Evolutionary conservation across 2,329 filamentous ascomycete genomes (phyloP).

Genomic region (Aspergillus amoenus): DNA sequence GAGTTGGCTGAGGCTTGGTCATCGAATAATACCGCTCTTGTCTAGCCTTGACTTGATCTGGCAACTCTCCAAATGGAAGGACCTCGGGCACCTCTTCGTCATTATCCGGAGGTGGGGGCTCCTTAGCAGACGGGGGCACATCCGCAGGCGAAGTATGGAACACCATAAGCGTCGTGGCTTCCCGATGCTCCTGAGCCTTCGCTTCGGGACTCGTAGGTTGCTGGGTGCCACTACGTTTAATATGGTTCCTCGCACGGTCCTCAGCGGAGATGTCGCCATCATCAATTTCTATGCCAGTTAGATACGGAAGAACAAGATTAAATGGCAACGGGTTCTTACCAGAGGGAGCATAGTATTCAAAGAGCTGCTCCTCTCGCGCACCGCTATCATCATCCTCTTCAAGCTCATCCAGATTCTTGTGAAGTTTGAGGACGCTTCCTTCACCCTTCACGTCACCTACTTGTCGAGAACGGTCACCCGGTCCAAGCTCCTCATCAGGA

Average conservation of each 20-base stretch:
- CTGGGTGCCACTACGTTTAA: conserved; percentile 44
- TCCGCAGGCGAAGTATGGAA: conserved; percentile 48
- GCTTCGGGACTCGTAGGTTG: conserved; percentile 43
- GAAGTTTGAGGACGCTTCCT: conserved; percentile 50
- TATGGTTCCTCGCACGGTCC: conserved; percentile 38
- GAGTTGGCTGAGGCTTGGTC: conserved; percentile 29
- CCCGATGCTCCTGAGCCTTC: conserved; percentile 46
- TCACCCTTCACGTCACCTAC: conserved; percentile 60
- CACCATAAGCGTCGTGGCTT: conserved; percentile 49
- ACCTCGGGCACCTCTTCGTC: conserved; percentile 38
- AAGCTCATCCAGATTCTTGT: conserved; percentile 56
- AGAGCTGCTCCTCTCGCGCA: conserved; percentile 41
- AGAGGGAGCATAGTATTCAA: conserved; percentile 33
- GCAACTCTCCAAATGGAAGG: conserved; percentile 44
- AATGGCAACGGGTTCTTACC: conserved; percentile 26
- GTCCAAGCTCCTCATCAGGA: conserved; percentile 61
- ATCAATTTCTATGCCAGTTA: conserved; percentile 38
- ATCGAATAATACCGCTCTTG: conserved; percentile 43
- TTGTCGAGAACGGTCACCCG: conserved; percentile 59
- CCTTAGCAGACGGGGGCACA: conserved; percentile 48
- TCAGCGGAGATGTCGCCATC: conserved; percentile 35
- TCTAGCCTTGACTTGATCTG: conserved; percentile 41
- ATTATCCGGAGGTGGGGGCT: conserved; percentile 40
- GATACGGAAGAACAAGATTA: not conserved
- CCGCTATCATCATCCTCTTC: conserved; percentile 60